Evolutionary conservation across 208 protist genomes (phyloP).

Genomic region (Wallacemonas sp.): DNA sequence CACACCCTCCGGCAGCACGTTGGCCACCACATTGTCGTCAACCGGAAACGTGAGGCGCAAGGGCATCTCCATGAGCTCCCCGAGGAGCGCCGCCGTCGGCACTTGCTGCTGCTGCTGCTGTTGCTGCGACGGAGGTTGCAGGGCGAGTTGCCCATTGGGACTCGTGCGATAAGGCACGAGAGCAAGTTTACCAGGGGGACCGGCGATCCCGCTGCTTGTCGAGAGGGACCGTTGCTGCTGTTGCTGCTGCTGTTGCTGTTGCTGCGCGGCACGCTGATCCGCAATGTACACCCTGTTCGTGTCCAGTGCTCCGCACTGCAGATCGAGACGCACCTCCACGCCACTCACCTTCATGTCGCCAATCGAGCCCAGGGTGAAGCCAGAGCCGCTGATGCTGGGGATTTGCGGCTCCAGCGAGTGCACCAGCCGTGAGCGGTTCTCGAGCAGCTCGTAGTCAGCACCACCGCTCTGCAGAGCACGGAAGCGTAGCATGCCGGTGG

Average conservation of each 20-base stretch:
- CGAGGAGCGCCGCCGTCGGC: background rate
- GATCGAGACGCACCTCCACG: slow-evolving; percentile 60
- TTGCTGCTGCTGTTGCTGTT: slow-evolving; percentile 19
- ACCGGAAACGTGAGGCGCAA: slow-evolving; percentile 66
- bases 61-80: slow-evolving; percentile 15
- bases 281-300: slow-evolving; percentile 9
- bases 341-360: slow-evolving; percentile 54
- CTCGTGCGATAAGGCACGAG: background rate
- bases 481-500: slow-evolving; percentile 51
- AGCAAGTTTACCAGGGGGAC: background rate
- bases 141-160: background rate
- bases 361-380: slow-evolving; percentile 55
- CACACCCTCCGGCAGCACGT: slow-evolving; percentile 49
- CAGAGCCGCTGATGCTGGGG: slow-evolving; percentile 46
- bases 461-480: slow-evolving; percentile 52
- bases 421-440: slow-evolving; percentile 41
- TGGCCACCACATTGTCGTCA: slow-evolving; percentile 68
- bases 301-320: slow-evolving; percentile 23
- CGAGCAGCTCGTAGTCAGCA: slow-evolving; percentile 69
- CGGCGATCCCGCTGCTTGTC: slow-evolving; percentile 4
- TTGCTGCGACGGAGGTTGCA: background rate
- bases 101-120: background rate
- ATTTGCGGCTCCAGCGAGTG: slow-evolving; percentile 38
- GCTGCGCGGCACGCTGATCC: slow-evolving; percentile 18
- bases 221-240: slow-evolving; percentile 2